A percentile compares a stretch with the other conserved stretches of the same genome.
phyloP scores from a whole-genome alignment of 177 flowering plant genomes.

The Vitis hybrid region DNA sequence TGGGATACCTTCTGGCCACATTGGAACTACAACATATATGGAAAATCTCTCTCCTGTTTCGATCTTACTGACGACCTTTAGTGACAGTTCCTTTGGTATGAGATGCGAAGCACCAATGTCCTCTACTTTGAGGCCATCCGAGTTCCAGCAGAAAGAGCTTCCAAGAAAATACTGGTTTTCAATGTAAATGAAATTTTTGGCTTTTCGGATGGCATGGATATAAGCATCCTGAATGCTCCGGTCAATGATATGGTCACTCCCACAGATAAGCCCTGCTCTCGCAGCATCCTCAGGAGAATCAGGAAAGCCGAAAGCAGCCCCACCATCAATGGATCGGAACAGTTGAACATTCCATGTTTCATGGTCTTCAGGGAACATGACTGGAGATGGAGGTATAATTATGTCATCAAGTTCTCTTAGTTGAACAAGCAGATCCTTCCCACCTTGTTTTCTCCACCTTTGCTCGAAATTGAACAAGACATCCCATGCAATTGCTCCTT shows the following conservation, averaged over 20 bases:
- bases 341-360: constrained; percentile 73
- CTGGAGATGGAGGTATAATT: constrained; percentile 52
- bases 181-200: constrained; percentile 64
- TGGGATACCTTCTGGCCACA: constrained; percentile 81
- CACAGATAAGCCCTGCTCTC: constrained; percentile 51
- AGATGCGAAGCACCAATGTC: constrained; percentile 59
- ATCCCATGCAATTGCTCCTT: constrained; percentile 78
- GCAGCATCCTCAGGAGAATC: constrained; percentile 54
- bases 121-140: constrained; percentile 41
- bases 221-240: constrained; percentile 74
- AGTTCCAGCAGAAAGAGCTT: constrained; percentile 56
- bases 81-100: constrained; percentile 66
- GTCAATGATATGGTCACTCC: constrained; percentile 62
- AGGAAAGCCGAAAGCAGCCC: constrained; percentile 66
- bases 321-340: constrained; percentile 72
- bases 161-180: constrained; percentile 80
- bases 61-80: constrained; percentile 67
- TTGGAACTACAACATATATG: constrained; percentile 63
- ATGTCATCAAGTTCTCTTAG: constrained; percentile 32
- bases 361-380: constrained; percentile 35
- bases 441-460: constrained; percentile 66
- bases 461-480: constrained; percentile 68
- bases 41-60: constrained; percentile 61
- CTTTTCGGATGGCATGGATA: constrained; percentile 65
- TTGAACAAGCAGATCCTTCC: constrained; percentile 36